Base-by-base conservation (phyloP, 208 protist species). In the Trypanosoma avium region DNA sequence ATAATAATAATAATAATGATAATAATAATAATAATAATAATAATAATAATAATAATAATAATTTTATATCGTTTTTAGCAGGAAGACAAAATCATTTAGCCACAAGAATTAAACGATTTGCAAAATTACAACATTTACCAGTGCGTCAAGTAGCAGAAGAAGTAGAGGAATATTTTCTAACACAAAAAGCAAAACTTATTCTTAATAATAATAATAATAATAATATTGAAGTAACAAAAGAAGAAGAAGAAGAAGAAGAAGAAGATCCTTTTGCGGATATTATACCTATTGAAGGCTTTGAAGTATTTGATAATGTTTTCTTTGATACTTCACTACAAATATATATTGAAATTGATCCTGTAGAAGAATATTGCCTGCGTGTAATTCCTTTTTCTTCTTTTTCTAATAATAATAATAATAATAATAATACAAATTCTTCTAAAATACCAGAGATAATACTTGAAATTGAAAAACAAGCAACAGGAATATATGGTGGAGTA, bases 321-420 rank as follows among this genome's bases (percentile, higher is more conserved):
- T 73, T 79, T 70, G 60, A 75, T 45, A n/a, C 56, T 12, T 15
- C 27, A 15, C 60, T 54, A 27, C 35, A 48, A 30, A 3, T 79
- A 21, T 75, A 70, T 30, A 60, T 79, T 48, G 73, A 79, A 46
- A 65, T 79, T 50, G 73, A 79, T 32, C 73, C 73, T 17, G 36
- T 79, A 52, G 26, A 42, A 43, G 30, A 67, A 22, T 3, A 32
- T 15, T 73, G 58, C 35, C 2, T 74, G 2, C 66, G 73, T 24
- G 35, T 58, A 10, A 45, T 71, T 42, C 73, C 33, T 8, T 79
- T 79, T 65, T 10, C 50, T n/a, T 52, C 38, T 27, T n/a, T n/a
- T n/a, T n/a, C n/a, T n/a, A n/a, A n/a, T n/a, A n/a, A n/a, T n/a
- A n/a, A n/a, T n/a, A n/a, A n/a, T n/a, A n/a, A n/a, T n/a, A n/a